Evolutionary conservation across 495 filamentous ascomycete species (phyloP).

Genomic region (Xylaria grammica): DNA sequence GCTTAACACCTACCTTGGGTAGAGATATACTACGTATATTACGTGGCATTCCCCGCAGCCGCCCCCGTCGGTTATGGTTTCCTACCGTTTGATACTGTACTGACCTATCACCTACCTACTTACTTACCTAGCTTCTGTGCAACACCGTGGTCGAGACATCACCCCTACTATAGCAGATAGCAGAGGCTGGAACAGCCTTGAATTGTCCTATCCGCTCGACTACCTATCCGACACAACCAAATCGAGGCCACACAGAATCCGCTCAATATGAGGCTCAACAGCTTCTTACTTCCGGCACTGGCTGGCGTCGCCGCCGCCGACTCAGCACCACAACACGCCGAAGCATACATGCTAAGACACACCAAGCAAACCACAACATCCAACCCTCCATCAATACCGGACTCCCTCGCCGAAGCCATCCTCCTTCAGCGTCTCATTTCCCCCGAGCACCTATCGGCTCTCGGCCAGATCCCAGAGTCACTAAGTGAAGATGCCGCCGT

Average conservation of each 20-base stretch:
- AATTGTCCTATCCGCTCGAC: slow-evolving; percentile 6
- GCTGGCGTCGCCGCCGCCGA: slow-evolving; percentile 40
- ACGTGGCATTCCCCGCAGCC: not conserved
- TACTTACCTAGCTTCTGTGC: not conserved
- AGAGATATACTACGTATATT: not conserved
- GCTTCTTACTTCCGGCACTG: slow-evolving; percentile 45
- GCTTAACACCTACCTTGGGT: too few relatives aligned
- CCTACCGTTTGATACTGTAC: slow-evolving; percentile 8
- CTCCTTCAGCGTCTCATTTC: slow-evolving; percentile 48
- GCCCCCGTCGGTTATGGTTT: not conserved
- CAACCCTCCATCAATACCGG: slow-evolving; percentile 40
- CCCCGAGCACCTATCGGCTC: slow-evolving; percentile 38
- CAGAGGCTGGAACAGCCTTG: slow-evolving; percentile 14
- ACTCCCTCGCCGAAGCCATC: slow-evolving; percentile 46
- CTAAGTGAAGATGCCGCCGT: slow-evolving; percentile 45
- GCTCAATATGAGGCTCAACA: slow-evolving; percentile 37
- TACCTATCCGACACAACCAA: not conserved
- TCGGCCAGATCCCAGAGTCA: slow-evolving; percentile 47
- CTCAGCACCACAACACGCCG: slow-evolving; percentile 29
- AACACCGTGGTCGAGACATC: not conserved
- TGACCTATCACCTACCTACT: too few relatives aligned
- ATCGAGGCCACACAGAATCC: not conserved
- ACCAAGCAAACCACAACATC: slow-evolving; percentile 25
- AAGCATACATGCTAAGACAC: slow-evolving; percentile 35
- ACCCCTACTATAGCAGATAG: not conserved